Evolutionary conservation across 2,329 filamentous ascomycete genomes (phyloP).

Genomic region (Onygenales sp.): DNA sequence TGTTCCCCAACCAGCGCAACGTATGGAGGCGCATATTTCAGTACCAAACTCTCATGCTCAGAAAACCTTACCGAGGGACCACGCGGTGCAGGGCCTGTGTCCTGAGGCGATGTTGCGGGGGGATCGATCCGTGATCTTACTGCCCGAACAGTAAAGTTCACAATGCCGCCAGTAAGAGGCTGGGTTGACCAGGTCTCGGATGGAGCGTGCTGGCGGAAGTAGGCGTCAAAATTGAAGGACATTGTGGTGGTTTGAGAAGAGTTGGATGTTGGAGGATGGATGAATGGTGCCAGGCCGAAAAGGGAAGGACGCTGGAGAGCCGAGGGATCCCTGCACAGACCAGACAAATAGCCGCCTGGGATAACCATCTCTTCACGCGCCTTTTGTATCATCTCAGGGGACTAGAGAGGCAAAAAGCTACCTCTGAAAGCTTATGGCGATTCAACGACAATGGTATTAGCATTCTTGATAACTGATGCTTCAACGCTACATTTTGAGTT

Average conservation of each 20-base stretch:
- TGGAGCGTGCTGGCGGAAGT: slow-evolving; percentile 2
- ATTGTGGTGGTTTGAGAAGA: neutral
- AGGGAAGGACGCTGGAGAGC: no score
- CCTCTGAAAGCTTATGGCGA: no score
- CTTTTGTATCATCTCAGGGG: no score
- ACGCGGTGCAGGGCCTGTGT: neutral
- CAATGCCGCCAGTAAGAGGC: slow-evolving; percentile 4
- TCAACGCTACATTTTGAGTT: no score
- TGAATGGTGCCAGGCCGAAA: no score
- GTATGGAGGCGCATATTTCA: slow-evolving; percentile 8
- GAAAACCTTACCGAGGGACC: neutral
- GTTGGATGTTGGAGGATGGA: no score
- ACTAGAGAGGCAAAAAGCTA: no score
- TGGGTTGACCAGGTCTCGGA: neutral
- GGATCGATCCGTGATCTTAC: neutral
- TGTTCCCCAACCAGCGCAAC: slow-evolving; percentile 1
- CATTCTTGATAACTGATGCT: no score
- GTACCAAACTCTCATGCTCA: slow-evolving; percentile 3
- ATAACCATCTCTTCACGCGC: no score
- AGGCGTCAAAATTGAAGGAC: slow-evolving; percentile 4
- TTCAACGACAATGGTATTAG: no score
- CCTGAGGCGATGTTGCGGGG: neutral
- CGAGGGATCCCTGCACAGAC: no score
- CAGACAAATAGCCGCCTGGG: no score
- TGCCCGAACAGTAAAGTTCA: slow-evolving; percentile 7